Conservation (phyloP, 495 filamentous ascomycete genomes). For the Bryoglossum gracile region DNA sequence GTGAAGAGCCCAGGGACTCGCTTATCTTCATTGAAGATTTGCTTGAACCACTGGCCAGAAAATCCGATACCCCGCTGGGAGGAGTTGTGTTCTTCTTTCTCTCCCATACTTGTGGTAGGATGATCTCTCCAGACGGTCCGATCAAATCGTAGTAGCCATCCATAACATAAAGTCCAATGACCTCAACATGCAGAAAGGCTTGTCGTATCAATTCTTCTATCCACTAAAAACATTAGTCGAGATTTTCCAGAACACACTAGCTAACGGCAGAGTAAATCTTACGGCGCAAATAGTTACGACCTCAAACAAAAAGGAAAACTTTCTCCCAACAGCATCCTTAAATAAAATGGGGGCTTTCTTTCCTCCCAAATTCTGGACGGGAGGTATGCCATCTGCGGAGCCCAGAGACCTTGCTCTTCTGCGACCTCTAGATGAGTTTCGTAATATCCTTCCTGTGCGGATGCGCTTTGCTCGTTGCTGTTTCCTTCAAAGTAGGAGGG, state of each 20-base stretch:
- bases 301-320: conserved; percentile 55
- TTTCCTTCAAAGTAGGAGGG: too few species aligned
- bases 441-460: too few species aligned
- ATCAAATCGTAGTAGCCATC: conserved; percentile 40
- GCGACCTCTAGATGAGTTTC: too few species aligned
- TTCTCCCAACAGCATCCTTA: conserved; percentile 55
- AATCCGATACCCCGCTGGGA: too few species aligned
- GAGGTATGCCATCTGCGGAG: too few species aligned
- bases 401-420: too few species aligned
- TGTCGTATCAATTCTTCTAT: conserved; percentile 43
- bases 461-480: too few species aligned
- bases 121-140: conserved; percentile 34
- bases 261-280: conserved; percentile 21
- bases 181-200: conserved; percentile 38
- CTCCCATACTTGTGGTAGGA: conserved; percentile 43
- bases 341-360: conserved; percentile 57
- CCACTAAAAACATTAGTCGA: conserved; percentile 27
- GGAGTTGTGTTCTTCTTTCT: too few species aligned
- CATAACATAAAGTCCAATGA: conserved; percentile 36
- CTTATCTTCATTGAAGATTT: too few species aligned
- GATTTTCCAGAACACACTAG: neutral
- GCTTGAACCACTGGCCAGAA: too few species aligned
- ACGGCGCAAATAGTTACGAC: conserved; percentile 56
- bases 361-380: too few species aligned
- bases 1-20: too few species aligned